phyloP scores from a whole-genome alignment of 345 rosid species.

The Brassica carinata region DNA sequence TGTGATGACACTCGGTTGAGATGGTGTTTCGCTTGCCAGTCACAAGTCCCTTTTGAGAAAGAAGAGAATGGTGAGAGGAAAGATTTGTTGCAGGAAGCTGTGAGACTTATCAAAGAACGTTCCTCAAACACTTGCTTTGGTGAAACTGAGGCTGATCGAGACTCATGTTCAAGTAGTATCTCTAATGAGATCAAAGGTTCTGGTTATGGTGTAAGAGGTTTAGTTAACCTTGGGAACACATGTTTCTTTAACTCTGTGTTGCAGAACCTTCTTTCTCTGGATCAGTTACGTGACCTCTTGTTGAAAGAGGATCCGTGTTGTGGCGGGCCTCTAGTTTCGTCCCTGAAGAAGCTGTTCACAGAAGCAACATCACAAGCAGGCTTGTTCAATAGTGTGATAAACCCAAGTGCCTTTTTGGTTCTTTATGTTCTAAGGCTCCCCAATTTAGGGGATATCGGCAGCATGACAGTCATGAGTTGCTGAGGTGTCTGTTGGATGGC shows the following conservation, averaged over 20 bases:
- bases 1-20: slow-evolving; percentile 77
- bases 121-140: neutral
- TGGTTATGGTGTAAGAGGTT: slow-evolving; percentile 66
- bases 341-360: slow-evolving; percentile 67
- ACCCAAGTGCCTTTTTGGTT: slow-evolving; percentile 69
- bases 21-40: slow-evolving; percentile 78
- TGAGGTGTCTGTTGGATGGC: slow-evolving; percentile 75
- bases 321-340: slow-evolving; percentile 55
- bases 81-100: slow-evolving; percentile 52
- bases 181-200: slow-evolving; percentile 44
- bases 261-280: slow-evolving; percentile 88
- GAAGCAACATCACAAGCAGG: slow-evolving; percentile 64
- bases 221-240: slow-evolving; percentile 92
- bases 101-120: slow-evolving; percentile 61
- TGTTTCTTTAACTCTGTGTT: slow-evolving; percentile 92
- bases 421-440: slow-evolving; percentile 74
- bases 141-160: neutral
- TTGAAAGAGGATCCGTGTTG: slow-evolving; percentile 47
- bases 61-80: slow-evolving; percentile 59
- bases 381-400: slow-evolving; percentile 53
- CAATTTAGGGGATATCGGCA: slow-evolving; percentile 90
- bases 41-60: slow-evolving; percentile 67
- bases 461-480: slow-evolving; percentile 94
- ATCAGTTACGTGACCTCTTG: slow-evolving; percentile 57
- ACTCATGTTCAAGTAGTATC: slow-evolving; percentile 49